Conservation (phyloP, 1,139 yeast species). For the Magnusiomyces paraingens region DNA sequence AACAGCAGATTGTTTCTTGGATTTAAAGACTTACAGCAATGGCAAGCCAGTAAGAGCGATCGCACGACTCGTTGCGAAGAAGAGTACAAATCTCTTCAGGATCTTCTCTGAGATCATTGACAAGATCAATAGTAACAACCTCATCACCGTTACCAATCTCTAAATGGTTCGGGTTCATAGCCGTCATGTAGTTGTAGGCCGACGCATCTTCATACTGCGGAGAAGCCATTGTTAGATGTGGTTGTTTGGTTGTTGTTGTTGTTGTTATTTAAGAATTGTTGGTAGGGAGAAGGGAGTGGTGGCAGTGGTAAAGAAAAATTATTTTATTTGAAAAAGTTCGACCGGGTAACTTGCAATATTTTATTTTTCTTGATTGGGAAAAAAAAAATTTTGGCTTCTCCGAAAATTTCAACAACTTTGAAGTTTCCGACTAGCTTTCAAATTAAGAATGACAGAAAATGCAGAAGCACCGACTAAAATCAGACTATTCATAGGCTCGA, state of each 20-base stretch:
- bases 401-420: too few relatives aligned
- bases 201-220: conserved; percentile 9
- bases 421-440: not conserved
- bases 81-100: conserved; percentile 74
- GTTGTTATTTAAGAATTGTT: not conserved
- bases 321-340: not conserved
- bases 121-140: conserved; percentile 37
- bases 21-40: conserved; percentile 42
- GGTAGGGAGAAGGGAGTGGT: not conserved
- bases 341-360: conserved; percentile 8
- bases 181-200: conserved; percentile 1
- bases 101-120: conserved; percentile 81
- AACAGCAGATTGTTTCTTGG: not conserved
- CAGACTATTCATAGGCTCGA: conserved; percentile 64
- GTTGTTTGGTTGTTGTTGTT: not conserved
- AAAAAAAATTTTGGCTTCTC: not conserved
- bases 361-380: not conserved
- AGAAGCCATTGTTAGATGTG: conserved; percentile 12
- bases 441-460: not conserved
- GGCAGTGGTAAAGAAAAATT: not conserved
- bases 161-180: conserved; percentile 26
- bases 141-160: conserved; percentile 39
- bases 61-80: conserved; percentile 72
- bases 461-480: conserved; percentile 15
- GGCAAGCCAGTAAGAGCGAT: conserved; percentile 72